Base-by-base conservation (phyloP, 805 yeast species). In the Kodamaea jinghongensis region DNA sequence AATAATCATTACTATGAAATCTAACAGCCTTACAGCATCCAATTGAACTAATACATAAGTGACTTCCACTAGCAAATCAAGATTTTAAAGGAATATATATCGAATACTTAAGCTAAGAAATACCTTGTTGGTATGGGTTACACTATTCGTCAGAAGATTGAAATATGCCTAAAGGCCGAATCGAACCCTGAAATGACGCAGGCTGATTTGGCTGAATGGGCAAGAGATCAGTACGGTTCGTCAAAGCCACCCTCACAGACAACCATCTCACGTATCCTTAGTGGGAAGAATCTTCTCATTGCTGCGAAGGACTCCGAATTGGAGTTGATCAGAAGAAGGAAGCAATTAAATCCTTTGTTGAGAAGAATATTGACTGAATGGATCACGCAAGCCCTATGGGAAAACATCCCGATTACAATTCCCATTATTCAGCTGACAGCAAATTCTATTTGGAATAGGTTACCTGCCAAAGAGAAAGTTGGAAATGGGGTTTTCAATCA, bases 161-260 rank as follows among this genome's bases (percentile, higher is more conserved):
- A 79, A 47, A 78, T 81, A 39, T 81, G 85, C 48, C 71, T 80
- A 30, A 78, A 79, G 71, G 76, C 83, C 4, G 85, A 79, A 55
- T 66, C 81, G n/a, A 74, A 78, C 44, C 85, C 85, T 2, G 71
- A 71, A 17, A 78, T 81, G 86, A 81, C 85, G 2, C 86, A 81
- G 54, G 65, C 70, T 9, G 84, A 81, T 45, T 56, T 81, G 34
- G 86, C 86, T 1, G 56, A 62, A 34, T 81, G 86, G 86, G 85
- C 85, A 1, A 73, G 73, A 53, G 58, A 65, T 22, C 65, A 75
- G 12, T 80, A 76, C 50, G 76, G 75, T 16, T 61, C 78, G 1
- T 54, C 62, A 1, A 75, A 64, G 47, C 73, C 80, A 3, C 85
- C 86, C 0, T 77, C 84, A 0, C 86, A 81, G 50, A 81, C 86